Evolutionary conservation across 106 monocot genomes (phyloP).

Genomic region (Apostasia ramifera): DNA sequence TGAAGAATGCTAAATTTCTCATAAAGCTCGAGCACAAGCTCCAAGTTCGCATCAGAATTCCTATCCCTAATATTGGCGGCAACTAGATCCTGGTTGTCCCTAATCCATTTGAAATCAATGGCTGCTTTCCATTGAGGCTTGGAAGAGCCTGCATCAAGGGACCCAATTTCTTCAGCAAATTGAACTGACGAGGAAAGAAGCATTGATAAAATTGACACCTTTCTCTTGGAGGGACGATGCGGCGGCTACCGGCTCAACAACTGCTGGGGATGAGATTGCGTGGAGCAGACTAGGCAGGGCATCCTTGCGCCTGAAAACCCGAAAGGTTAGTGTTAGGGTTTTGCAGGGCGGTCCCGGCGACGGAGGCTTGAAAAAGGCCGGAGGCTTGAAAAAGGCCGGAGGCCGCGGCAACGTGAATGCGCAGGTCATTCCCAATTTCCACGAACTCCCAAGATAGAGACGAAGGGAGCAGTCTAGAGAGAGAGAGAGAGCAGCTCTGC

Average conservation of each 20-base stretch:
- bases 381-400: constrained; percentile 20
- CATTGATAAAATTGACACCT: constrained; percentile 11
- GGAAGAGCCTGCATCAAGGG: constrained; percentile 3
- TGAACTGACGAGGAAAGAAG: neutral
- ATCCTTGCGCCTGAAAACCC: neutral
- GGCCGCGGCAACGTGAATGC: neutral
- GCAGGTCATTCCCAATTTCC: neutral
- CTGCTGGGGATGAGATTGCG: constrained; percentile 19
- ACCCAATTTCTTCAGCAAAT: neutral
- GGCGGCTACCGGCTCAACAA: constrained; percentile 12
- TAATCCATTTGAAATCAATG: constrained; percentile 98
- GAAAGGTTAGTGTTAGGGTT: constrained; percentile 28
- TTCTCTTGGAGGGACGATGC: constrained; percentile 20
- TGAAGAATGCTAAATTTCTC: constrained; percentile 64
- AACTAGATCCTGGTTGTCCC: constrained; percentile 76
- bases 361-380: constrained; percentile 12
- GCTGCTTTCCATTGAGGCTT: constrained; percentile 87
- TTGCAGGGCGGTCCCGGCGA: constrained; percentile 9
- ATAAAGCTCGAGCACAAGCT: constrained; percentile 81
- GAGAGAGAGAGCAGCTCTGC: too few species aligned
- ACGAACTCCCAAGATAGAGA: too few species aligned
- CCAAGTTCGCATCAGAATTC: constrained; percentile 71
- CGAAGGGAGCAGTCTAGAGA: too few species aligned
- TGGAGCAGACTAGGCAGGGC: constrained; percentile 7
- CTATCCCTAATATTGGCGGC: constrained; percentile 69